Base-by-base conservation (phyloP, 805 yeast species). In the Suhomyces tanzawaensis region DNA sequence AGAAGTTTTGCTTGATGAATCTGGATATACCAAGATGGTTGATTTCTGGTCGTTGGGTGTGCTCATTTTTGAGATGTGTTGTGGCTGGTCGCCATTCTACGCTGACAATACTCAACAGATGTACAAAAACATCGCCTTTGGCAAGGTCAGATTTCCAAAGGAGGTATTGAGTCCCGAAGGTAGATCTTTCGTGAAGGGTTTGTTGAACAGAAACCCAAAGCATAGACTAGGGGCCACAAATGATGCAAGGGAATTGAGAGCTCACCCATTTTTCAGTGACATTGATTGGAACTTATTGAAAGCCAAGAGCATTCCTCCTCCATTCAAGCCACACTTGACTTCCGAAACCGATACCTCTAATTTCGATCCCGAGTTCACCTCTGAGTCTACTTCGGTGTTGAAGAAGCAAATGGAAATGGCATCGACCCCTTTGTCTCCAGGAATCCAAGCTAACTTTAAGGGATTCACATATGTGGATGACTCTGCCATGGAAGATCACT, bases 21-120 rank as follows among this genome's bases (percentile, higher is more conserved):
- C 86, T 38, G 99, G 99, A 13, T 93, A 93, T 67, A 93, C 98
- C 26, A 89, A 90, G 64, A 91, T 93, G 98, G 99, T 93, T 44
- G 99, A 93, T 62, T 93, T 93, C 54, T 93, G 99, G 99, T 90
- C 98, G 2, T 69, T 93, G 41, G 99, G 99, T 43, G 99, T 93
- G 18, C 71, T 93, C 41, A 89, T 93, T 32, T 93, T 93, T 64
- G 99, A 93, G 68, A 93, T 93, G 99, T 90, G 98, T 64, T 93
- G 98, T 68, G 99, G 99, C 36, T 93, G 98, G 99, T 85, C 96
- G 4, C 99, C 99, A 39, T 93, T 93, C 62, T 93, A 88, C 56
- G 99, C 98, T 19, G 97, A 91, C 46, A 91, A 88, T 62, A 89
- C 95, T 35, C 98, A 93, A 69, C 96, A 93, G 64, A 93, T 93